Evolutionary conservation across 192 early-diverging fungal species (phyloP).

Genomic region (Rhizophagus clarus): DNA sequence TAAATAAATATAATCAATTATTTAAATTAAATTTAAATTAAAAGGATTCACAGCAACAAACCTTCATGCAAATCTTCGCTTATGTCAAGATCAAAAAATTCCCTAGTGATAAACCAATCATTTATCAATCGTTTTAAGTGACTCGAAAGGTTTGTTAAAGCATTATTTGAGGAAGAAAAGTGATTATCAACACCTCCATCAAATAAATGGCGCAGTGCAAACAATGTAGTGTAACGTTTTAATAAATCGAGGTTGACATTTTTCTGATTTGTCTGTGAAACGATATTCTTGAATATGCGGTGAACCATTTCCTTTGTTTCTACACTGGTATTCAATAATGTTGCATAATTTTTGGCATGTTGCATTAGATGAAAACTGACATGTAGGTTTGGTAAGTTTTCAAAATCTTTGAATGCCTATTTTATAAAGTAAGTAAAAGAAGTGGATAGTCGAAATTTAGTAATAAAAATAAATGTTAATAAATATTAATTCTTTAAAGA

Average conservation of each 20-base stretch:
- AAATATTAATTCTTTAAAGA: too few species aligned
- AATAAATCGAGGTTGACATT: not conserved
- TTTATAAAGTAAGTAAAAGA: too few species aligned
- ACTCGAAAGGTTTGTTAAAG: not conserved
- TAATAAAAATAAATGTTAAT: too few species aligned
- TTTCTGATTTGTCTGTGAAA: not conserved
- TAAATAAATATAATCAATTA: not conserved
- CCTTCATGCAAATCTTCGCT: not conserved
- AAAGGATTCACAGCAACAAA: not conserved
- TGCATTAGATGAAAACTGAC: not conserved
- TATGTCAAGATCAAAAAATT: not conserved
- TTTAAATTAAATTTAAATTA: not conserved
- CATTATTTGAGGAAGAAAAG: not conserved
- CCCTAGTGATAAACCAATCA: not conserved
- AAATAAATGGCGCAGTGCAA: not conserved
- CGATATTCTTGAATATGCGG: not conserved
- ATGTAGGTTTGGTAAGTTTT: not conserved
- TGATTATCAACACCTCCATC: not conserved
- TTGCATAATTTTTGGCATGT: not conserved
- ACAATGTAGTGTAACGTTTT: not conserved
- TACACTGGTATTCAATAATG: too few species aligned
- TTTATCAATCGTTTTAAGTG: not conserved
- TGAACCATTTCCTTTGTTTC: not conserved
- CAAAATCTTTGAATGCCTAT: slow-evolving; percentile 3
- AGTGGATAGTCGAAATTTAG: too few species aligned